Conservation (phyloP, 192 early-diverging fungal species). For the Irineochytrium annulatum region DNA sequence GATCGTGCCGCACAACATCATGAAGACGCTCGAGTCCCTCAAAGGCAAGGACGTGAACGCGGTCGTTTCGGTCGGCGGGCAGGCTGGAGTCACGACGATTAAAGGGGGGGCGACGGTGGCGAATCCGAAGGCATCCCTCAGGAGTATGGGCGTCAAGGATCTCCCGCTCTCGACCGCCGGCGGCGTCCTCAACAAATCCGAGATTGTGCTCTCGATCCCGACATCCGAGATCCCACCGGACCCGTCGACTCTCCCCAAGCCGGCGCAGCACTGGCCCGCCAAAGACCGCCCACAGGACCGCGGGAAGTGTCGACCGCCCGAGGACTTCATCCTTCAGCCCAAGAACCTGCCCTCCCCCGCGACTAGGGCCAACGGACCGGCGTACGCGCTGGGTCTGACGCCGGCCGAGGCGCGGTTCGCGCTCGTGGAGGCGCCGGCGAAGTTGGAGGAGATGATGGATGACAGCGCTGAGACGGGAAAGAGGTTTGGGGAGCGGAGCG, state of each 20-base stretch:
- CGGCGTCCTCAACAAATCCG: no score
- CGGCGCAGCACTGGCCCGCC: no score
- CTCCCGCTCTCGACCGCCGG: no score
- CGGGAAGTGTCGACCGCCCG: not conserved
- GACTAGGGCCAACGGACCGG: not conserved
- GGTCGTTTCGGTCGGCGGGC: no score
- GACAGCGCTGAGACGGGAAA: not conserved
- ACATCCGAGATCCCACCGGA: not conserved
- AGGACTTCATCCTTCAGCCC: not conserved
- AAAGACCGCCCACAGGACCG: no score
- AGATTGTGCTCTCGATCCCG: not conserved
- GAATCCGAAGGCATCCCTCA: not conserved
- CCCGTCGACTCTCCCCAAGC: not conserved
- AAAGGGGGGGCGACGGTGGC: not conserved
- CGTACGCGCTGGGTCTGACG: slow-evolving; percentile 36
- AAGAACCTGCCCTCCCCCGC: not conserved
- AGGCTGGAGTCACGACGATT: not conserved
- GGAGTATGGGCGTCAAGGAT: not conserved
- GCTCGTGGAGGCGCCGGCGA: slow-evolving; percentile 29
- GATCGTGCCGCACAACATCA: not conserved
- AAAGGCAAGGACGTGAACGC: not conserved
- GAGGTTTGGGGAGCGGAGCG: slow-evolving; percentile 35
- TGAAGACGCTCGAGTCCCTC: not conserved
- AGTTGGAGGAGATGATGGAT: slow-evolving; percentile 7
- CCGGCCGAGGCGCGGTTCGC: slow-evolving; percentile 33